These are phyloP conservation scores for Nannizziopsis barbatae DNA, from an alignment of 2,329 filamentous ascomycete genomes.

Conservation along the genomic window DNA sequence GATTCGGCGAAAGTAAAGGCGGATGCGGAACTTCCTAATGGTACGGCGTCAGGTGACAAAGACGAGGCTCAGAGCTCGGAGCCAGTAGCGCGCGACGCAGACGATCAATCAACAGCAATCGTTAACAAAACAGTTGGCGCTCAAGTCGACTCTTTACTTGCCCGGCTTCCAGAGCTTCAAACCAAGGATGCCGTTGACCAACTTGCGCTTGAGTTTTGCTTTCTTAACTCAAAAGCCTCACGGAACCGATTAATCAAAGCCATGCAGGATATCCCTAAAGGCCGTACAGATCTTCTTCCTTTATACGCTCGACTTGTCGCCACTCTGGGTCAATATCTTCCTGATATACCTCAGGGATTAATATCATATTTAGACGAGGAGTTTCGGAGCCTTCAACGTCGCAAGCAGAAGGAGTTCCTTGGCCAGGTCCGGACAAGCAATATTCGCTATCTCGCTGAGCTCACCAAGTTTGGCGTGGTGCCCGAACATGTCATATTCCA, in stretches of 20 bases:
- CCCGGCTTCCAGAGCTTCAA: constrained; percentile 79
- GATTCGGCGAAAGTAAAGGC: constrained; percentile 71
- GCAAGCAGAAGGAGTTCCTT: constrained; percentile 95
- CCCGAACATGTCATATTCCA: constrained; percentile 98
- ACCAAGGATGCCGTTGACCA: constrained; percentile 88
- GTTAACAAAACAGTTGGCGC: constrained; percentile 96
- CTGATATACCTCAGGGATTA: constrained; percentile 82
- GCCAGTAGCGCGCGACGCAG: constrained; percentile 44
- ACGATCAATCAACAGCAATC: constrained; percentile 87
- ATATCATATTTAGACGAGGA: constrained; percentile 91
- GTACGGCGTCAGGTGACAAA: constrained; percentile 33
- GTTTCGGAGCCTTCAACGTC: constrained; percentile 88
- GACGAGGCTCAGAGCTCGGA: constrained; percentile 25
- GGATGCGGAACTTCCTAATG: constrained; percentile 39
- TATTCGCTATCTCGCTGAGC: constrained; percentile 90
- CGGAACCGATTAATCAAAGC: constrained; percentile 88
- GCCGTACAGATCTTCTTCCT: constrained; percentile 78
- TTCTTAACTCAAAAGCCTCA: constrained; percentile 95
- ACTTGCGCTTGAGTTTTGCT: constrained; percentile 91
- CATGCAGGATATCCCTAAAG: constrained; percentile 87
- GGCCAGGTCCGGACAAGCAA: constrained; percentile 89
- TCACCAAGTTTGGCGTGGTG: constrained; percentile 96
- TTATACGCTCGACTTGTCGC: constrained; percentile 87
- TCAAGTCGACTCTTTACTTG: constrained; percentile 82
- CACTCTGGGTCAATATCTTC: constrained; percentile 85